Evolutionary conservation across 441 rosid genomes (phyloP).

Genomic region (Bocquillonia castaneifolia): DNA sequence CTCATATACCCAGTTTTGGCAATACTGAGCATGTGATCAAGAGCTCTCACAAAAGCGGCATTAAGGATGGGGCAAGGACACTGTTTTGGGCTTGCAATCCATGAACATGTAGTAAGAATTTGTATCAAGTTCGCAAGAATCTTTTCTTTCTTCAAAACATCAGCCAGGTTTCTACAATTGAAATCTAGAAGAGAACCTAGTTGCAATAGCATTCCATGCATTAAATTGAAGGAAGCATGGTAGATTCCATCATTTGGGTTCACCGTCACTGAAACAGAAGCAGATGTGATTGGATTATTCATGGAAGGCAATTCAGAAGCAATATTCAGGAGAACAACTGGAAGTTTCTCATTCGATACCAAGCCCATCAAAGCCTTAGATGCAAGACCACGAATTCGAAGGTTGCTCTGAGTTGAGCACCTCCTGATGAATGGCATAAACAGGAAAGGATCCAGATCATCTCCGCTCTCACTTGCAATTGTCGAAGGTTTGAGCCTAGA

Average conservation of each 20-base stretch:
- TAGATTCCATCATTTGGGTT: conserved; percentile 25
- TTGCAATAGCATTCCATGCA: conserved; percentile 87
- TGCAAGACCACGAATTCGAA: conserved; percentile 85
- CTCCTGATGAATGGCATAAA: conserved; percentile 89
- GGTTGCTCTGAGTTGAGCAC: conserved; percentile 87
- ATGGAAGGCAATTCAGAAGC: conserved; percentile 62
- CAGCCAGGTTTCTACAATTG: conserved; percentile 78
- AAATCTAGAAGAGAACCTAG: conserved; percentile 69
- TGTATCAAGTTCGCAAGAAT: conserved; percentile 58
- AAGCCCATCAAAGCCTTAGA: conserved; percentile 90
- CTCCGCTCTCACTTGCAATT: conserved; percentile 80
- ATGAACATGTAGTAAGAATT: conserved; percentile 49
- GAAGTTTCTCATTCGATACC: conserved; percentile 89
- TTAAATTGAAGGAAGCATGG: conserved; percentile 51
- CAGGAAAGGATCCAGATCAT: conserved; percentile 83
- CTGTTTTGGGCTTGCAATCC: conserved; percentile 68
- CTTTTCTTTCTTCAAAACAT: conserved; percentile 67
- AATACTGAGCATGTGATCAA: conserved; percentile 78
- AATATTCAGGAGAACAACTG: conserved; percentile 48
- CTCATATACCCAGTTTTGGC: conserved; percentile 43
- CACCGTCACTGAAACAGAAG: conserved; percentile 19
- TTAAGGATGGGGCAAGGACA: conserved; percentile 85
- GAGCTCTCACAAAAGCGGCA: conserved; percentile 61
- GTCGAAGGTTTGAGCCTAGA: conserved; percentile 96
- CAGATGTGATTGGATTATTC: conserved; percentile 22